A percentile compares a stretch with the other conserved stretches of the same genome.
These are phyloP conservation scores for Yamadazyma sp. DNA, from an alignment of 1,139 yeast genomes.

Conservation along the genomic window DNA sequence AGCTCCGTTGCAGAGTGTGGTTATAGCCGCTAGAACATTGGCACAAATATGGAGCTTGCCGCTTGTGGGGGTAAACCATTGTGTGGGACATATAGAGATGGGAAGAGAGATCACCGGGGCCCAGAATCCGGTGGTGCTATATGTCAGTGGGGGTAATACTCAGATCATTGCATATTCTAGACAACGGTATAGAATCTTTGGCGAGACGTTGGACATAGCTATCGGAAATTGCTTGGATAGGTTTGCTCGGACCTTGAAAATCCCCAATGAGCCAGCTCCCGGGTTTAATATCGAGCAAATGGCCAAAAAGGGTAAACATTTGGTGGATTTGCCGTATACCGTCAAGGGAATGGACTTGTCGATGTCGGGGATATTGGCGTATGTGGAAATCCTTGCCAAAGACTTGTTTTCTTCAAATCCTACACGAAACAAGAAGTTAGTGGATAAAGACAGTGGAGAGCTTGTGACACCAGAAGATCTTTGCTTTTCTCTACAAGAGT, in stretches of 20 bases:
- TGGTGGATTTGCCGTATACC: constrained; percentile 85
- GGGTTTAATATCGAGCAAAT: constrained; percentile 95
- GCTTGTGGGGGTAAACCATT: constrained; percentile 91
- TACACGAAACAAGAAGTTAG: constrained; percentile 50
- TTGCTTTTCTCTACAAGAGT: constrained; percentile 91
- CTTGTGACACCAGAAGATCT: constrained; percentile 78
- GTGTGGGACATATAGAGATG: constrained; percentile 98
- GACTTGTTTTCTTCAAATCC: constrained; percentile 54
- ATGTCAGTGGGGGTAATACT: constrained; percentile 97
- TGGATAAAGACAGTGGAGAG: constrained; percentile 52
- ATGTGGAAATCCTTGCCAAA: constrained; percentile 76
- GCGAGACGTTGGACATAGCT: constrained; percentile 96
- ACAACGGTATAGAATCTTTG: constrained; percentile 90
- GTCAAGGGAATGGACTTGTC: constrained; percentile 98
- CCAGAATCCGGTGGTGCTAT: constrained; percentile 87
- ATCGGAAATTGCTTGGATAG: constrained; percentile 96
- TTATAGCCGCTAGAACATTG: constrained; percentile 85
- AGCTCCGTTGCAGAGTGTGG: constrained; percentile 93
- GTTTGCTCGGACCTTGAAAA: constrained; percentile 86
- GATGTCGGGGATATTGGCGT: constrained; percentile 92
- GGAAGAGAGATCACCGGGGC: constrained; percentile 98
- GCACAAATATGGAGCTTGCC: constrained; percentile 82
- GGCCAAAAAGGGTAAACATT: constrained; percentile 72
- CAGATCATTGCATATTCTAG: constrained; percentile 96
- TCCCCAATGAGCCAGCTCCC: constrained; percentile 93